These are phyloP conservation scores for Davidsoniella australis DNA, from an alignment of 2,329 filamentous ascomycete species.

Conservation along the genomic window DNA sequence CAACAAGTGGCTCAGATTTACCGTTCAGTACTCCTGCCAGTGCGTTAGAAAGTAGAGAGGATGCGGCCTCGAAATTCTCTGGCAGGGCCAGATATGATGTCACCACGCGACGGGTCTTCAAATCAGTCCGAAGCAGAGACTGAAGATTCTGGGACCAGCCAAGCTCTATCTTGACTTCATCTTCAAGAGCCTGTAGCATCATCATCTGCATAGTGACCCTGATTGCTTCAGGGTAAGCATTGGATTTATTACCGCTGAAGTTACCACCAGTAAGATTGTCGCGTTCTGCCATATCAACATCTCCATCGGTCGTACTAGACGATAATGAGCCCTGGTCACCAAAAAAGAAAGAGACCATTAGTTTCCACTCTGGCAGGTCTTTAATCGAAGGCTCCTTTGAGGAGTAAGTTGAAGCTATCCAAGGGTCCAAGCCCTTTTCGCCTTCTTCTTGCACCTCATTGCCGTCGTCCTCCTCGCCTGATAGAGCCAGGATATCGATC, in stretches of 20 bases:
- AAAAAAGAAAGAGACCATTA: conserved; percentile 35
- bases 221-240: conserved; percentile 51
- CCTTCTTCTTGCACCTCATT: conserved; percentile 62
- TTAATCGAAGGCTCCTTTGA: conserved; percentile 19
- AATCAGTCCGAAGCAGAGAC: conserved; percentile 52
- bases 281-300: conserved; percentile 21
- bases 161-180: conserved; percentile 44
- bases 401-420: conserved; percentile 31
- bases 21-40: conserved; percentile 20
- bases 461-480: conserved; percentile 53
- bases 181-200: conserved; percentile 30
- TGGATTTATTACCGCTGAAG: conserved; percentile 28
- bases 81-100: conserved; percentile 32
- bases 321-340: conserved; percentile 12
- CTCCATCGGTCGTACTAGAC: conserved; percentile 13
- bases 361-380: conserved; percentile 32
- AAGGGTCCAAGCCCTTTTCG: conserved; percentile 64
- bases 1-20: conserved; percentile 34
- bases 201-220: conserved; percentile 45
- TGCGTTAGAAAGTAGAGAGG: neutral
- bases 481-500: conserved; percentile 73
- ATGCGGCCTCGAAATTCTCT: conserved; percentile 17
- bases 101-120: conserved; percentile 42
- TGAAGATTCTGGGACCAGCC: conserved; percentile 77
- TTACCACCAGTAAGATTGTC: conserved; percentile 5